These are phyloP conservation scores for Melastoma candidum DNA, from an alignment of 441 rosid species.

Conservation along the genomic window DNA sequence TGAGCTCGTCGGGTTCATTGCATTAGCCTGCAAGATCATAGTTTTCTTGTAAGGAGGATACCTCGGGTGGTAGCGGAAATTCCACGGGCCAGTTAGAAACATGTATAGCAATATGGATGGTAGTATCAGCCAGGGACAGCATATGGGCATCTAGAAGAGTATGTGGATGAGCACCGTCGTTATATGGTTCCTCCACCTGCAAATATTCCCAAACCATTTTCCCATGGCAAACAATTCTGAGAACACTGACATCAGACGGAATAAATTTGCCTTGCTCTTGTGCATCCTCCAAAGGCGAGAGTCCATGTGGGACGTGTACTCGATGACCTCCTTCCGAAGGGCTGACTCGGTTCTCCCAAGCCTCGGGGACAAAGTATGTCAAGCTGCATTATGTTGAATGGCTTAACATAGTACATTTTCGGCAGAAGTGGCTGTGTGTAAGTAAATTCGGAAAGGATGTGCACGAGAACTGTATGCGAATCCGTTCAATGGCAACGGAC, in stretches of 20 bases:
- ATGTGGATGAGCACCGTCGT: constrained; percentile 85
- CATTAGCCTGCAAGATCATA: constrained; percentile 83
- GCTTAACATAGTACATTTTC: constrained; percentile 86
- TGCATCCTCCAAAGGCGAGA: constrained; percentile 95
- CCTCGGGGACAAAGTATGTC: constrained; percentile 89
- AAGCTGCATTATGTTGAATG: constrained; percentile 69
- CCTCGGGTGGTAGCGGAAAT: constrained; percentile 78
- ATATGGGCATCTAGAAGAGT: constrained; percentile 75
- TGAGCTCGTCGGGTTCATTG: constrained; percentile 80
- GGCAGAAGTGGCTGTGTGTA: constrained; percentile 74
- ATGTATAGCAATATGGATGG: constrained; percentile 87
- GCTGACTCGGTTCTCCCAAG: constrained; percentile 93
- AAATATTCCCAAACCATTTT: constrained; percentile 69
- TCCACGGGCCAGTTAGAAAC: constrained; percentile 89
- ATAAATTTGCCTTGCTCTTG: constrained; percentile 84
- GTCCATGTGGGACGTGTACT: constrained; percentile 85
- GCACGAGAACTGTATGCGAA: constrained; percentile 82
- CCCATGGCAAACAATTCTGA: constrained; percentile 64
- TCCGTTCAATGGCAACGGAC: no score
- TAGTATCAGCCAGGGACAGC: constrained; percentile 79
- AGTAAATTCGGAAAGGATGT: constrained; percentile 57
- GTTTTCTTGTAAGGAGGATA: constrained; percentile 96
- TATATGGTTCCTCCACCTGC: constrained; percentile 79
- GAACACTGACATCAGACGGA: constrained; percentile 75
- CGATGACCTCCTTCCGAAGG: constrained; percentile 74